Percentiles rank a stretch among this genome's conserved stretches.
Conservation (phyloP, 176 grass and related monocot species). For the Carex scoparia region DNA sequence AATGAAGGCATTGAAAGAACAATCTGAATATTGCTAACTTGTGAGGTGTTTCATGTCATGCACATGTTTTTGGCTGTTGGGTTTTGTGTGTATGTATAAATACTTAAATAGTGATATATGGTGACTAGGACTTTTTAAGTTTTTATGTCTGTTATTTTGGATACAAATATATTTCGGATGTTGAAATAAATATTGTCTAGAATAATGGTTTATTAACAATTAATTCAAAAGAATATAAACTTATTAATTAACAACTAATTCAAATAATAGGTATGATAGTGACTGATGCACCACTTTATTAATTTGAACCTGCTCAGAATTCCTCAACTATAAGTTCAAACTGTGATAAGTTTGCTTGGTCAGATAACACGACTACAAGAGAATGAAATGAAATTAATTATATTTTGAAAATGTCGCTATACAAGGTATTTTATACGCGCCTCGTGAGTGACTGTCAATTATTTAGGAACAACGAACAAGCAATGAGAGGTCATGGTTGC, state of each 20-base stretch:
- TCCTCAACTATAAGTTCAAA: background rate
- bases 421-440: too few relatives aligned
- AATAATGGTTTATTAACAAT: too few relatives aligned
- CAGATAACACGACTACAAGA: background rate
- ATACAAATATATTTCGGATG: background rate
- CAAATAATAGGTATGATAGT: too few relatives aligned
- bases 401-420: background rate
- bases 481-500: background rate
- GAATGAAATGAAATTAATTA: background rate
- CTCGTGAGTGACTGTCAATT: background rate
- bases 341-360: background rate
- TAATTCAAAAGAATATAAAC: too few relatives aligned
- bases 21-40: background rate
- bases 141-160: background rate
- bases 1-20: slow-evolving; percentile 30
- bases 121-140: background rate
- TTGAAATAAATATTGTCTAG: background rate
- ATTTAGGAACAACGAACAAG: background rate
- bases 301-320: background rate
- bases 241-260: too few relatives aligned
- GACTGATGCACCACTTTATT: background rate
- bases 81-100: background rate
- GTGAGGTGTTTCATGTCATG: background rate
- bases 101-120: background rate
- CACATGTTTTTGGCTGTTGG: background rate